Percentiles rank a stretch among this genome's conserved stretches.
Conservation (phyloP, 805 yeast species). For the Candida orba region DNA sequence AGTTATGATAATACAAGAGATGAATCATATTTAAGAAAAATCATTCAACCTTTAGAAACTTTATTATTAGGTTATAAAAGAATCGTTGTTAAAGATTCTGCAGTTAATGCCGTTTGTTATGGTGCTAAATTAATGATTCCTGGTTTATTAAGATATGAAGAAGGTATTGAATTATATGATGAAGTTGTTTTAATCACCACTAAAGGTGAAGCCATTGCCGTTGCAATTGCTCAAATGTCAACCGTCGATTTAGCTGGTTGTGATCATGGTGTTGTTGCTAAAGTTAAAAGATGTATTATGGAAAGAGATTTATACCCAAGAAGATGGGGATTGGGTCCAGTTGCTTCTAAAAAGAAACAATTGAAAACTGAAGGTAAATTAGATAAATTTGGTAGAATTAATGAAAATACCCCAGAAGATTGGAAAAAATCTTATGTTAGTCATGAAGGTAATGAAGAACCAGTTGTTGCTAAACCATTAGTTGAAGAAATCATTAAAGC, state of each 20-base stretch:
- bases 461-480: slow-evolving; percentile 36
- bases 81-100: slow-evolving; percentile 89
- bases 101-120: slow-evolving; percentile 96
- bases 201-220: slow-evolving; percentile 98
- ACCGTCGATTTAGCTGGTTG: slow-evolving; percentile 94
- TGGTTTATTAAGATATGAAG: slow-evolving; percentile 94
- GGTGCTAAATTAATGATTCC: slow-evolving; percentile 99
- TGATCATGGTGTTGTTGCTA: slow-evolving; percentile 98
- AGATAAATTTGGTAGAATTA: slow-evolving; percentile 90
- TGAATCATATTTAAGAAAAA: slow-evolving; percentile 89
- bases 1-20: slow-evolving; percentile 95
- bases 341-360: slow-evolving; percentile 97
- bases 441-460: slow-evolving; percentile 54
- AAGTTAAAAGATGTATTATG: slow-evolving; percentile 98
- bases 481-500: slow-evolving; percentile 33
- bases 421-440: slow-evolving; percentile 87
- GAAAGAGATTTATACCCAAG: slow-evolving; percentile 99
- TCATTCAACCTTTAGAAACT: slow-evolving; percentile 92
- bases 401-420: slow-evolving; percentile 86
- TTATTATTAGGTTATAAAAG: slow-evolving; percentile 93
- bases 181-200: slow-evolving; percentile 98
- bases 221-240: slow-evolving; percentile 98
- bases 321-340: slow-evolving; percentile 99
- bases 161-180: slow-evolving; percentile 93
- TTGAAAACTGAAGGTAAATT: slow-evolving; percentile 94